Conservation (phyloP, 139 green algal genomes). For the Klebsormidium nitens region DNA sequence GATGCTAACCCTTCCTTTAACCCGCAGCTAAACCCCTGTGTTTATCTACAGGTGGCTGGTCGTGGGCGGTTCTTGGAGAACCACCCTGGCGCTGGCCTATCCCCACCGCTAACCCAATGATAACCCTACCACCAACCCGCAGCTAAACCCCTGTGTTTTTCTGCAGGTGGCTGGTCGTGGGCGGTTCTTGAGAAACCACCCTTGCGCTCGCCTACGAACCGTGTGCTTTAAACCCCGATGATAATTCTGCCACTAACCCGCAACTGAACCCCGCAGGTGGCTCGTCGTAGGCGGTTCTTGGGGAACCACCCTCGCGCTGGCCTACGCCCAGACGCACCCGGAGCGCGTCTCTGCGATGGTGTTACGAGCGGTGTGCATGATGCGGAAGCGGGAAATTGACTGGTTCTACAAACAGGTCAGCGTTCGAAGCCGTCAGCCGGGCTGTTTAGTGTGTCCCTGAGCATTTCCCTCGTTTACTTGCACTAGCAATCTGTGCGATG, state of each 20-base stretch:
- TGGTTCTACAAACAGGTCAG: conserved; percentile 59
- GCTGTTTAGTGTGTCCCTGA: background rate
- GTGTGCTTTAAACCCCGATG: too few species aligned
- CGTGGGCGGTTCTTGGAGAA: conserved; percentile 59
- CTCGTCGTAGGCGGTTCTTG: conserved; percentile 65
- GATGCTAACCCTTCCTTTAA: too few species aligned
- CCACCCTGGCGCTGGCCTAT: conserved; percentile 53
- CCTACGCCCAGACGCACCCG: conserved; percentile 53
- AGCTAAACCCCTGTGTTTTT: too few species aligned
- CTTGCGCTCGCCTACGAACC: conserved; percentile 57
- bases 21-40: too few species aligned
- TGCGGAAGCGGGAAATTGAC: conserved; percentile 56
- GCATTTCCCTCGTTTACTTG: background rate
- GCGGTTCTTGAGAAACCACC: conserved; percentile 55
- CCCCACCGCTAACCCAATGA: too few species aligned
- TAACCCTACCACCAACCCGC: too few species aligned
- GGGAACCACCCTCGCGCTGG: conserved; percentile 56
- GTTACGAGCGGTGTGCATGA: conserved; percentile 64
- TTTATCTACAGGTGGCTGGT: conserved; percentile 56
- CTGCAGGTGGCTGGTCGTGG: conserved; percentile 56
- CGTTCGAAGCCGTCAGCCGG: background rate
- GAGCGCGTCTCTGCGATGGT: conserved; percentile 48
- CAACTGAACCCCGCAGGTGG: conserved; percentile 47
- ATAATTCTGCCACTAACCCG: too few species aligned
- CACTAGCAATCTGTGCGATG: too few species aligned